These are phyloP conservation scores for Kokia cookei DNA, from an alignment of 441 rosid genomes.

Conservation along the genomic window DNA sequence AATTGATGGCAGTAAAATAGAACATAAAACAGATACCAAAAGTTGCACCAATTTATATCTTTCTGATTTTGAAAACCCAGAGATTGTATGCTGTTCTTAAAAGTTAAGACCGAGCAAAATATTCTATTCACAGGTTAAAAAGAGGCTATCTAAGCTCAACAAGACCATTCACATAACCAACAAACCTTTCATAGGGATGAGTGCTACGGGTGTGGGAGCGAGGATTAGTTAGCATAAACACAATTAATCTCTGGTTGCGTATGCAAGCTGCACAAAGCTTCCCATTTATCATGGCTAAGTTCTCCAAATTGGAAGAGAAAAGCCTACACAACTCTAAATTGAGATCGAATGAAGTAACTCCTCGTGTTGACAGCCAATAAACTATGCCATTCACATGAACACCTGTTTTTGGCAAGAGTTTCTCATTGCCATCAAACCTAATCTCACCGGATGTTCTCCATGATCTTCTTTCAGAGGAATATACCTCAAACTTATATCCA, in stretches of 20 bases:
- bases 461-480: constrained; percentile 27
- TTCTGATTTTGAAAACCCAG: too few relatives aligned
- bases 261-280: constrained; percentile 22
- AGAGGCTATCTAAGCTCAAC: constrained; percentile 19
- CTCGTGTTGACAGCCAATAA: constrained; percentile 26
- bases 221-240: constrained; percentile 23
- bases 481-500: constrained; percentile 46
- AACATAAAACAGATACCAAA: too few relatives aligned
- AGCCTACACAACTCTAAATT: constrained; percentile 28
- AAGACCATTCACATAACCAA: constrained; percentile 41
- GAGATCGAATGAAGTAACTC: constrained; percentile 34
- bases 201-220: constrained; percentile 27
- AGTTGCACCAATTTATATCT: too few relatives aligned
- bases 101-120: too few relatives aligned
- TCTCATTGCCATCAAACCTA: constrained; percentile 15
- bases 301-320: background rate
- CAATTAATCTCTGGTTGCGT: background rate
- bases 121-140: too few relatives aligned
- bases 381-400: constrained; percentile 27
- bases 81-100: too few relatives aligned
- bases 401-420: constrained; percentile 22
- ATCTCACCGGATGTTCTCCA: constrained; percentile 45
- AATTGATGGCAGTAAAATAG: too few relatives aligned
- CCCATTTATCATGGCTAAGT: constrained; percentile 25
- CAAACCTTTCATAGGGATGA: background rate